These are phyloP conservation scores for Trichosporon inkin DNA, from an alignment of 1,284 basidiomycete genomes.

Conservation along the genomic window DNA sequence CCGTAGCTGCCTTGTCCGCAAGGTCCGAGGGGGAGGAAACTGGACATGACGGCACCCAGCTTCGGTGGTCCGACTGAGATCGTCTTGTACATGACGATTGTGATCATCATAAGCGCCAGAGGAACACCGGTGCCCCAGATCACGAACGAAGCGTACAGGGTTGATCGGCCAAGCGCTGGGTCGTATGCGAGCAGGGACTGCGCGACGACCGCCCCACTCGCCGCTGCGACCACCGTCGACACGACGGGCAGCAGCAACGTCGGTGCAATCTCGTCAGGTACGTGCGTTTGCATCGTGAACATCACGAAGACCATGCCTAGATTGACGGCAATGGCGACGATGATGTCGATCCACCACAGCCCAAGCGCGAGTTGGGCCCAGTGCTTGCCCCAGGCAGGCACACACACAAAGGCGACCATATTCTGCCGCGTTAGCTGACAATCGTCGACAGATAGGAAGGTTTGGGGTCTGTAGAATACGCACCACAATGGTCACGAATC, in stretches of 20 bases:
- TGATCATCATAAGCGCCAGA: slow-evolving; percentile 58
- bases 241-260: slow-evolving; percentile 69
- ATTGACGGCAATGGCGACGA: slow-evolving; percentile 54
- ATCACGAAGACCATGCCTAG: slow-evolving; percentile 45
- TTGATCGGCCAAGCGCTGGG: slow-evolving; percentile 56
- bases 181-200: slow-evolving; percentile 54
- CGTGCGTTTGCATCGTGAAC: slow-evolving; percentile 61
- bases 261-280: slow-evolving; percentile 58
- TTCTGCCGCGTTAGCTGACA: slow-evolving; percentile 33
- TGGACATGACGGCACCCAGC: slow-evolving; percentile 56
- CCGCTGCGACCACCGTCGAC: slow-evolving; percentile 63
- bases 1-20: slow-evolving; percentile 63
- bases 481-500: slow-evolving; percentile 60
- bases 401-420: slow-evolving; percentile 53
- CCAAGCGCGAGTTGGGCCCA: slow-evolving; percentile 64
- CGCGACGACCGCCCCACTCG: slow-evolving; percentile 62
- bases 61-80: slow-evolving; percentile 48
- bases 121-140: slow-evolving; percentile 52
- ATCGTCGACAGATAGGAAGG: slow-evolving; percentile 15
- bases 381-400: slow-evolving; percentile 52
- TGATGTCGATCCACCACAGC: slow-evolving; percentile 69
- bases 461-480: slow-evolving; percentile 20
- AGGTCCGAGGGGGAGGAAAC: slow-evolving; percentile 59
- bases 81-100: slow-evolving; percentile 57
- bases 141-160: slow-evolving; percentile 54